phyloP scores from a whole-genome alignment of 1,284 basidiomycete species.

The Ganoderma boninense region DNA sequence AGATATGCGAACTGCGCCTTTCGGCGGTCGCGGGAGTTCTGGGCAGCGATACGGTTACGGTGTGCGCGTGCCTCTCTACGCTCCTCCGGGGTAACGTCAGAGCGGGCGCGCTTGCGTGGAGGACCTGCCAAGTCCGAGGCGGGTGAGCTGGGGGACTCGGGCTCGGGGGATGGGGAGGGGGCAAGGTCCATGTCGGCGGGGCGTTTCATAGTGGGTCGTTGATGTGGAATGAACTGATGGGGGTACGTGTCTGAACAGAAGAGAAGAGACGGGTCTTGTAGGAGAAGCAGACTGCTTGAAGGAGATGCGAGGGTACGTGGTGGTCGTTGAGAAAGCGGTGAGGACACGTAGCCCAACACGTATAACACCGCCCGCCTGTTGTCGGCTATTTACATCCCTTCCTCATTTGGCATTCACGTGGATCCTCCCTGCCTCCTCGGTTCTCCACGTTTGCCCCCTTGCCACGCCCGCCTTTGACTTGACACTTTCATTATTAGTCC shows the following conservation, averaged over 20 bases:
- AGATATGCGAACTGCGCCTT: constrained; percentile 75
- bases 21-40: constrained; percentile 83
- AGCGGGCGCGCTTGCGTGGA: constrained; percentile 74
- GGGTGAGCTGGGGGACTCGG: constrained; percentile 40
- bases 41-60: constrained; percentile 84
- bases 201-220: constrained; percentile 41
- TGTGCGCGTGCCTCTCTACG: constrained; percentile 85
- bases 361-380: constrained; percentile 33
- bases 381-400: constrained; percentile 35
- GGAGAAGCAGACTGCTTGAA: constrained; percentile 37
- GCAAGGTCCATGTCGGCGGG: constrained; percentile 41
- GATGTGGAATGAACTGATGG: constrained; percentile 13
- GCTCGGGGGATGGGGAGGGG: constrained; percentile 37
- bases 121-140: constrained; percentile 47
- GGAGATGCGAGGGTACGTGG: constrained; percentile 42
- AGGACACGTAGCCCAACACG: constrained; percentile 38
- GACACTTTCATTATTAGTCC: constrained; percentile 1
- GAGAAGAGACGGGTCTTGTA: constrained; percentile 42
- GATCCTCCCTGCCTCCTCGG: not conserved
- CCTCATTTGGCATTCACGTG: constrained; percentile 23
- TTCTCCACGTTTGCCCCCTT: constrained; percentile 2
- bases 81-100: constrained; percentile 69
- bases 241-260: constrained; percentile 38
- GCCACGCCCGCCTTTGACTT: not conserved
- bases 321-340: constrained; percentile 39